Evolutionary conservation across 495 filamentous ascomycete species (phyloP).

Genomic region (Neurospora pannonica): DNA sequence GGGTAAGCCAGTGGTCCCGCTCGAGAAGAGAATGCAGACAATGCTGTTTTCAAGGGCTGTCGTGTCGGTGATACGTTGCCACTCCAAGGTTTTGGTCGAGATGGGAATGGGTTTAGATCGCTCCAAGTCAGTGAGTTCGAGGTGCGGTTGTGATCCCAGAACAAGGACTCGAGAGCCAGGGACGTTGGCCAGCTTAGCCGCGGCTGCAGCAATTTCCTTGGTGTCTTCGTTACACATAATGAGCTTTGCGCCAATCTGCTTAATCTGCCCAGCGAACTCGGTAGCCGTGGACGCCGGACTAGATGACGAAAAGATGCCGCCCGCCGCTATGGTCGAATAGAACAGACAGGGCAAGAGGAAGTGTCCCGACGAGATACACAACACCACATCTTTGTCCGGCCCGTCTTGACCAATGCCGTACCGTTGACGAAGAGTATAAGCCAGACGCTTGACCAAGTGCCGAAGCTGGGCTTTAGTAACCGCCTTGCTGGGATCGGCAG

Average conservation of each 20-base stretch:
- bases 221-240: slow-evolving; percentile 42
- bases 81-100: slow-evolving; percentile 18
- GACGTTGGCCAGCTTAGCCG: slow-evolving; percentile 51
- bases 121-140: slow-evolving; percentile 4
- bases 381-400: slow-evolving; percentile 40
- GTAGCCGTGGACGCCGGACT: slow-evolving; percentile 30
- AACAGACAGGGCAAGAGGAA: slow-evolving; percentile 36
- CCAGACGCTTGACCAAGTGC: slow-evolving; percentile 31
- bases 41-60: slow-evolving; percentile 21
- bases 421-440: slow-evolving; percentile 35
- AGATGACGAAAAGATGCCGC: slow-evolving; percentile 40
- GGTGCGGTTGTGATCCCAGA: slow-evolving; percentile 15
- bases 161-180: slow-evolving; percentile 26
- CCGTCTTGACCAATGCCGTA: slow-evolving; percentile 40
- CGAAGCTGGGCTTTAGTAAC: slow-evolving; percentile 41
- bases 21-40: slow-evolving; percentile 73
- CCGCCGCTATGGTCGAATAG: slow-evolving; percentile 40
- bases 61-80: slow-evolving; percentile 36
- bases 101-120: not conserved
- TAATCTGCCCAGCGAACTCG: slow-evolving; percentile 35
- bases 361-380: slow-evolving; percentile 41
- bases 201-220: slow-evolving; percentile 47
- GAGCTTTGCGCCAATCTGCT: slow-evolving; percentile 38
- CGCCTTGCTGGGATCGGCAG: slow-evolving; percentile 34
- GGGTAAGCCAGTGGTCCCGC: slow-evolving; percentile 72